Percentiles rank a stretch among this genome's conserved stretches.
Evolutionary conservation across 129 eudicot species (phyloP).

Genomic region (Flaveria bidentis): DNA sequence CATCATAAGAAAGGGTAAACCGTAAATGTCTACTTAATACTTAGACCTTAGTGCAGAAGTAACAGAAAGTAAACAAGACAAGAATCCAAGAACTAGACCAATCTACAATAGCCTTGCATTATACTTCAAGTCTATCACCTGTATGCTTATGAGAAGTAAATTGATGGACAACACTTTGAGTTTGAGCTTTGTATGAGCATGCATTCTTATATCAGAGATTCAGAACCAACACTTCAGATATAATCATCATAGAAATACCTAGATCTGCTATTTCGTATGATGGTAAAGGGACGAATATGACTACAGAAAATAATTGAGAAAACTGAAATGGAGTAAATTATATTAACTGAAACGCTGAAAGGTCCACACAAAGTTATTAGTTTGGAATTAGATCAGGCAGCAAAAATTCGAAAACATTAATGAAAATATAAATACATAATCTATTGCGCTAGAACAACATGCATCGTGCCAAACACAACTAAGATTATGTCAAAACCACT

Average conservation of each 20-base stretch:
- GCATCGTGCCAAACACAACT: background rate
- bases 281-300: background rate
- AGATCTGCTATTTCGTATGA: background rate
- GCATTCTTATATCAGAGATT: conserved; percentile 9
- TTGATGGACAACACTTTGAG: background rate
- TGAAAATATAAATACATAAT: background rate
- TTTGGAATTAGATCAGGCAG: background rate
- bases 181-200: background rate
- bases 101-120: too few species aligned
- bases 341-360: background rate
- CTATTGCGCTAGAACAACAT: background rate
- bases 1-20: too few species aligned
- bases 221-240: background rate
- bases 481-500: background rate
- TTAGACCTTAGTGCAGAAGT: too few species aligned
- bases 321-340: background rate
- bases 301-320: background rate
- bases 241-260: too few species aligned
- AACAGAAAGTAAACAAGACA: too few species aligned
- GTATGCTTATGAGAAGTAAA: background rate
- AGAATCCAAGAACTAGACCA: too few species aligned
- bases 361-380: background rate
- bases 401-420: background rate
- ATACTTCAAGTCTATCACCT: too few species aligned
- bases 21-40: too few species aligned